phyloP scores from a whole-genome alignment of 805 yeast species.

The Vanderwaltozyma verrucispora region DNA sequence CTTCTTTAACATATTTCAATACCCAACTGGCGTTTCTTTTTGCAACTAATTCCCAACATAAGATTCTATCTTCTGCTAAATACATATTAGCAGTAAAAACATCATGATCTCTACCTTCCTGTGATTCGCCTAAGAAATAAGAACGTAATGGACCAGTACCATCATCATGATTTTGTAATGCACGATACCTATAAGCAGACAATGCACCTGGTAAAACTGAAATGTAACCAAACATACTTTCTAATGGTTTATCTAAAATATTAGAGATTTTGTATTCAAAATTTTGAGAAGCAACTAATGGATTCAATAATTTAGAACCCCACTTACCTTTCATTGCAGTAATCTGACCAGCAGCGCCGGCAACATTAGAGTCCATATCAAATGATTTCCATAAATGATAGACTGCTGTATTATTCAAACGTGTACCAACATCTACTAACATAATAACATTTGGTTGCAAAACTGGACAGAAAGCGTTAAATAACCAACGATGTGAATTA shows the following conservation, averaged over 20 bases:
- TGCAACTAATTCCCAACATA: conserved; percentile 94
- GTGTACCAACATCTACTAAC: conserved; percentile 93
- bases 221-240: conserved; percentile 85
- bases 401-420: conserved; percentile 78
- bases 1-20: conserved; percentile 81
- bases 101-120: conserved; percentile 48
- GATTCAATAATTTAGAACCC: conserved; percentile 73
- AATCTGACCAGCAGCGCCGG: conserved; percentile 98
- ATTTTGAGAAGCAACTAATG: conserved; percentile 91
- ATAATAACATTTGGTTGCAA: conserved; percentile 86
- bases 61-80: conserved; percentile 90
- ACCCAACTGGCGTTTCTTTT: conserved; percentile 79
- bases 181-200: conserved; percentile 87
- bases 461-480: conserved; percentile 88
- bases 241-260: conserved; percentile 88
- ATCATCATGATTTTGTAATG: conserved; percentile 71
- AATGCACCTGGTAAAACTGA: conserved; percentile 93
- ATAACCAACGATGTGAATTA: conserved; percentile 96
- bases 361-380: conserved; percentile 91
- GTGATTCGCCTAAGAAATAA: conserved; percentile 81
- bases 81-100: conserved; percentile 96
- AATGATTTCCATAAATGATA: conserved; percentile 97
- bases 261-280: conserved; percentile 97
- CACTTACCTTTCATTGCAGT: conserved; percentile 89
- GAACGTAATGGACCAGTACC: conserved; percentile 89